Evolutionary conservation across 2,329 filamentous ascomycete species (phyloP).

Genomic region (Sclerotinia borealis): DNA sequence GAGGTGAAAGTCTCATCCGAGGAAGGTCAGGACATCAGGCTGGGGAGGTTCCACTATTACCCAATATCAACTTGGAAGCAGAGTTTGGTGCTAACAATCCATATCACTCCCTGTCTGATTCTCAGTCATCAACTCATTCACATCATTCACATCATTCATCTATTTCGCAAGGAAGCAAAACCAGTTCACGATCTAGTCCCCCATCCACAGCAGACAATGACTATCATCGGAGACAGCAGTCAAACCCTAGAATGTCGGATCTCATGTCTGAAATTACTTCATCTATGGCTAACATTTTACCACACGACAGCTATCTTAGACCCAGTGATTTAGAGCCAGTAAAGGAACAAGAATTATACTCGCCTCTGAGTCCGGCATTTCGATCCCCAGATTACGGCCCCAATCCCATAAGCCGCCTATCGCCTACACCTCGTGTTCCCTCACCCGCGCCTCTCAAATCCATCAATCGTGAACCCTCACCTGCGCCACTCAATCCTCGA

Average conservation of each 20-base stretch:
- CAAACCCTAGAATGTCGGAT: constrained; percentile 40
- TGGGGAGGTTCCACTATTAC: constrained; percentile 25
- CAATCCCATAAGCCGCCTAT: constrained; percentile 35
- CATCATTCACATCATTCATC: constrained; percentile 60
- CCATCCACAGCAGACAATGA: constrained; percentile 34
- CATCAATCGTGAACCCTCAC: neutral
- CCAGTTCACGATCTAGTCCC: constrained; percentile 57
- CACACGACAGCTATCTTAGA: neutral
- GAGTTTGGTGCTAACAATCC: constrained; percentile 58
- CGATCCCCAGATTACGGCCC: constrained; percentile 40
- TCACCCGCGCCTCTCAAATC: constrained; percentile 5
- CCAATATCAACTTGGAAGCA: constrained; percentile 46
- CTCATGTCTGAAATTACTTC: constrained; percentile 52
- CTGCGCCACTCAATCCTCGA: neutral
- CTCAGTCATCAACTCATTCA: constrained; percentile 59
- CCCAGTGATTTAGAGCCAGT: neutral
- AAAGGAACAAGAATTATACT: constrained; percentile 6
- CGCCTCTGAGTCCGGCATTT: constrained; percentile 15
- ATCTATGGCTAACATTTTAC: constrained; percentile 36
- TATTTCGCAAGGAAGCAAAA: constrained; percentile 51
- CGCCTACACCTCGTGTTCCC: neutral
- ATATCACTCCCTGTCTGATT: constrained; percentile 59
- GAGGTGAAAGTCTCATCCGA: constrained; percentile 27
- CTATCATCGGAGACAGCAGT: constrained; percentile 36
- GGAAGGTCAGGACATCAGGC: constrained; percentile 19